Evolutionary conservation across 108 stramenopile genomes (phyloP).

Genomic region (Mayamaea pseudoterrestris): DNA sequence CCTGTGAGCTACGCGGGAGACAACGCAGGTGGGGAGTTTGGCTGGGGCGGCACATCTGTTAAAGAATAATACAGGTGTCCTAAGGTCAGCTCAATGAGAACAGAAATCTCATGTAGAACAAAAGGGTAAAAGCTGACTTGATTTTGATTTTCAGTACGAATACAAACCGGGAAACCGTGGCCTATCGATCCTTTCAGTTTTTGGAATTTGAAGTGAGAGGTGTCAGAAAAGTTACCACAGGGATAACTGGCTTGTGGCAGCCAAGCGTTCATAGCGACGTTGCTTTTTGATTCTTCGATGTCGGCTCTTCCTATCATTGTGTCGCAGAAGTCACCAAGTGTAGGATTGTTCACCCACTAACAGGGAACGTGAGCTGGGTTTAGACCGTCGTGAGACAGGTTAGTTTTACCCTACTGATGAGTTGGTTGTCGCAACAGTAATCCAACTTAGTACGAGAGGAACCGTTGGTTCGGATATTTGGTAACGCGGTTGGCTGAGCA

Average conservation of each 20-base stretch:
- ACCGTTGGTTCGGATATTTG: constrained; percentile 96
- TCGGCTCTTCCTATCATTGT: constrained; percentile 95
- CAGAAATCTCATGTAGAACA: no score
- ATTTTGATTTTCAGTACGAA: constrained; percentile 94
- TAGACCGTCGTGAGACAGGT: constrained; percentile 98
- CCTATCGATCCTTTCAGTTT: constrained; percentile 95
- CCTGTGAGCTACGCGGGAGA: no score
- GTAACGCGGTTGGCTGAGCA: constrained; percentile 85
- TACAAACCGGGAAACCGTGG: constrained; percentile 93
- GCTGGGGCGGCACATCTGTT: no score
- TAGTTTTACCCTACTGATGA: constrained; percentile 92
- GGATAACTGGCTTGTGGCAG: constrained; percentile 97
- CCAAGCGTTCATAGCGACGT: constrained; percentile 80
- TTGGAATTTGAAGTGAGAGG: constrained; percentile 93
- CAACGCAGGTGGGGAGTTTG: no score
- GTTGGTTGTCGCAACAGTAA: constrained; percentile 86
- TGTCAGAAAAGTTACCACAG: constrained; percentile 99
- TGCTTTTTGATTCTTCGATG: constrained; percentile 92
- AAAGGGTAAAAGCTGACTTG: no score
- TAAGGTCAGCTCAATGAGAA: no score
- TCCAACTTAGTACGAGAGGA: constrained; percentile 98
- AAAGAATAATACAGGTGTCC: no score
- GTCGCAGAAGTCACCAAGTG: constrained; percentile 94
- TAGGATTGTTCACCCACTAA: constrained; percentile 96
- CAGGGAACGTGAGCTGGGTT: constrained; percentile 95